Percentiles rank a stretch among this genome's conserved stretches.
Evolutionary conservation across 495 filamentous ascomycete species (phyloP).

Genomic region (Penicillium soppii): DNA sequence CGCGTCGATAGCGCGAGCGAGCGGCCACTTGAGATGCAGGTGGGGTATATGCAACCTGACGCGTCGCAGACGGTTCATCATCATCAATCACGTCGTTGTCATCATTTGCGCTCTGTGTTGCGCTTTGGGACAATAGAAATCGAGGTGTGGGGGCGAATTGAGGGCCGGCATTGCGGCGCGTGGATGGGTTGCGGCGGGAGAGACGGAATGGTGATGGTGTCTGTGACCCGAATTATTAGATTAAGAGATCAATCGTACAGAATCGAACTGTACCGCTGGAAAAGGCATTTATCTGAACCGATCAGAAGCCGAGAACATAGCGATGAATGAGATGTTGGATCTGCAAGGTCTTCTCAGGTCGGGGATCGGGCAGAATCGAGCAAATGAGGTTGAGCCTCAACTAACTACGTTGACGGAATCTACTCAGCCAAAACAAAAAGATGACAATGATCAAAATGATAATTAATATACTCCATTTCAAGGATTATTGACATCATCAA

Average conservation of each 20-base stretch:
- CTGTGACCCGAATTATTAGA: conserved; percentile 8
- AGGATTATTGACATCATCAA: too few relatives aligned
- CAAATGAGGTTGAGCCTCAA: not conserved
- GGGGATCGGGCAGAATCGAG: not conserved
- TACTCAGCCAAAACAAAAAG: too few relatives aligned
- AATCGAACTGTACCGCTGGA: conserved; percentile 6
- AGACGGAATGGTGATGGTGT: conserved; percentile 37
- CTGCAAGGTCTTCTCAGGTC: too few relatives aligned
- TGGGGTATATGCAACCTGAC: conserved; percentile 4
- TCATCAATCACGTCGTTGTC: conserved; percentile 24
- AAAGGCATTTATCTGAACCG: conserved; percentile 17
- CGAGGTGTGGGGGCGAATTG: conserved; percentile 46
- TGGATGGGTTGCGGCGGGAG: conserved; percentile 25
- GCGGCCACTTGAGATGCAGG: conserved; percentile 1
- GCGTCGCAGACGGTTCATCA: conserved; percentile 21
- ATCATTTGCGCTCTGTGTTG: conserved; percentile 2
- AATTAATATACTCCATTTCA: too few relatives aligned
- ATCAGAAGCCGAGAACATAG: not conserved
- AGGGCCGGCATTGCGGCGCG: conserved; percentile 28
- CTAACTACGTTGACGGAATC: too few relatives aligned
- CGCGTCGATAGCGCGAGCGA: conserved; percentile 22
- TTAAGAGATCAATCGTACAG: not conserved
- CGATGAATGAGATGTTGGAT: not conserved
- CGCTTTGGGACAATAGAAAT: conserved; percentile 36
- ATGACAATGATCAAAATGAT: too few relatives aligned